Conservation (phyloP, 75 land plant species). For the Chamaecyparis obtusa region DNA sequence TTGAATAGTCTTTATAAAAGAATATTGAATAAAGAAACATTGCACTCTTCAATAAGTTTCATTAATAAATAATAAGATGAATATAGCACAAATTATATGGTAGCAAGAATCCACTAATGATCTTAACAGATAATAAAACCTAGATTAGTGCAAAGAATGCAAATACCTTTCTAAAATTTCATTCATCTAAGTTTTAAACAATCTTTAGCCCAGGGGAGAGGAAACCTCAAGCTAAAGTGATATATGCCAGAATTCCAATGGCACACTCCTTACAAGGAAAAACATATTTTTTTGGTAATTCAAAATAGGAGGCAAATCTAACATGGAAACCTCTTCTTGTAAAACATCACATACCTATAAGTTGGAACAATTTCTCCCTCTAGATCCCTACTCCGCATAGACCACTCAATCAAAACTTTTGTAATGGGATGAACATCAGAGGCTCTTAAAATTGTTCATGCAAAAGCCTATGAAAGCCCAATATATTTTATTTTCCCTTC, state of each 20-base stretch:
- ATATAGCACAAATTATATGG: no score
- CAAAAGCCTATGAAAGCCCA: conserved; percentile 62
- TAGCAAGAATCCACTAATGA: no score
- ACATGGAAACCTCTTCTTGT: background rate
- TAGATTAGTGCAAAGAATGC: no score
- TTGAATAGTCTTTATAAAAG: no score
- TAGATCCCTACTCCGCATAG: conserved; percentile 9
- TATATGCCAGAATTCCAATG: conserved; percentile 64
- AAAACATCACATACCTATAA: background rate
- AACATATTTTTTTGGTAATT: background rate
- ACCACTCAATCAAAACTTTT: conserved; percentile 61
- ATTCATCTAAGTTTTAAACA: conserved; percentile 7
- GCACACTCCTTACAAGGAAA: conserved; percentile 46
- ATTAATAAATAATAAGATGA: no score
- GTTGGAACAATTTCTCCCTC: conserved; percentile 1
- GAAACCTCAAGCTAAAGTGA: conserved; percentile 72
- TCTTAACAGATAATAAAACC: no score
- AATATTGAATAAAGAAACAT: no score
- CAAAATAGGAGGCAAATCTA: background rate
- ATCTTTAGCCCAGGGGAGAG: conserved; percentile 34
- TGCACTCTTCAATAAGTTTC: no score
- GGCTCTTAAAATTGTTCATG: conserved; percentile 60
- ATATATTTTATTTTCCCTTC: conserved; percentile 76
- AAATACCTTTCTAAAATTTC: no score
- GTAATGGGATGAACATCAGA: conserved; percentile 63